These are phyloP conservation scores for Plasmodium berghei DNA, from an alignment of 169 alveolate genomes.

Conservation along the genomic window DNA sequence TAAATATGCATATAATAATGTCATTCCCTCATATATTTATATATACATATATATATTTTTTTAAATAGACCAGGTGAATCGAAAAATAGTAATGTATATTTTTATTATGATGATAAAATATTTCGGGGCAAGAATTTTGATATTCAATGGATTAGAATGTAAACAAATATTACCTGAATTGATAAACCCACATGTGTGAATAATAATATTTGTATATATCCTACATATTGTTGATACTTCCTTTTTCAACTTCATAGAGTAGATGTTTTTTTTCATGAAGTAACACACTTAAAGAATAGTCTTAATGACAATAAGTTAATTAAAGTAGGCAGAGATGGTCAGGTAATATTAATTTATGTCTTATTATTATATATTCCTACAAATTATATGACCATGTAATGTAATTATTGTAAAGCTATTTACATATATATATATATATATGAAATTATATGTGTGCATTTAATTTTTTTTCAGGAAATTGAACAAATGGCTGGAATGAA, in stretches of 20 bases:
- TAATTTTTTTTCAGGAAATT: constrained; percentile 46
- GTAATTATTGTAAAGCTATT: background rate
- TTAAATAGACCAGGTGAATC: constrained; percentile 82
- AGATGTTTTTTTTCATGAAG: constrained; percentile 79
- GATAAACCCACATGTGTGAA: background rate
- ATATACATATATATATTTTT: background rate
- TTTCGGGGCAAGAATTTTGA: constrained; percentile 83
- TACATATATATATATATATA: background rate
- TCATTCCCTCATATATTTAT: background rate
- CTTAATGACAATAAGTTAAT: constrained; percentile 78
- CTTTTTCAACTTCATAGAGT: constrained; percentile 39
- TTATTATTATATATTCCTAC: constrained; percentile 12
- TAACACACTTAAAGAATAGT: constrained; percentile 78
- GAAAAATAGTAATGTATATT: constrained; percentile 69
- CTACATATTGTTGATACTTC: background rate
- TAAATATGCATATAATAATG: background rate
- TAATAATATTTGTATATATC: background rate
- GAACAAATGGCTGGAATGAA: constrained; percentile 63
- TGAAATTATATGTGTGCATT: background rate
- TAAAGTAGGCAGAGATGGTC: constrained; percentile 82
- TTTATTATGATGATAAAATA: constrained; percentile 74
- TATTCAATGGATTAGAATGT: constrained; percentile 81
- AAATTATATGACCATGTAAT: background rate
- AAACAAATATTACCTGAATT: background rate
- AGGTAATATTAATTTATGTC: constrained; percentile 34